phyloP scores from a whole-genome alignment of 768 basidiomycete species.

The Lactarius psammicola region DNA sequence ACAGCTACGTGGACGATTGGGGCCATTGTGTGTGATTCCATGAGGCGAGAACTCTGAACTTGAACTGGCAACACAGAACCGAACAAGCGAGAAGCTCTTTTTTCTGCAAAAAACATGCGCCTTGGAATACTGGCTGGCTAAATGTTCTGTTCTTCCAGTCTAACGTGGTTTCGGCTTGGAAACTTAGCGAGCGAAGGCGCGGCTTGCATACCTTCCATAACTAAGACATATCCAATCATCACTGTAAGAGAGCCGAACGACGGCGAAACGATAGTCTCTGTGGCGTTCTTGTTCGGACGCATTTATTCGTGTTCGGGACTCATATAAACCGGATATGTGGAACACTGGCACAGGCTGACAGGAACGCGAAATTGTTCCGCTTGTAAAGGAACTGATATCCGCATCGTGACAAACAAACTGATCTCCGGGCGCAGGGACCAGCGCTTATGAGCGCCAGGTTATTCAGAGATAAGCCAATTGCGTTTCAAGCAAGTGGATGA shows the following conservation, averaged over 20 bases:
- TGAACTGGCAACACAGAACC: slow-evolving; percentile 2
- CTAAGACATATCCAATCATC: not conserved
- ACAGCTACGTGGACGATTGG: slow-evolving; percentile 14
- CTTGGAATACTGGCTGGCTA: not conserved
- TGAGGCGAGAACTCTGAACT: not conserved
- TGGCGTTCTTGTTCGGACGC: not conserved
- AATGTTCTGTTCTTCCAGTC: not conserved
- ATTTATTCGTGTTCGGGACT: not conserved
- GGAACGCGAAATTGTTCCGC: not conserved
- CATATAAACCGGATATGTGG: not conserved
- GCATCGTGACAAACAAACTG: not conserved
- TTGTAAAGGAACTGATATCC: not conserved
- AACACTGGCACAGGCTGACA: not conserved
- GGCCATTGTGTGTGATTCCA: slow-evolving; percentile 2
- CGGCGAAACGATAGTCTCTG: not conserved
- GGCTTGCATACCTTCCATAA: not conserved
- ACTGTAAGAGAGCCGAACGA: not conserved
- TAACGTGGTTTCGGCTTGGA: not conserved
- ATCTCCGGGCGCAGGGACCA: not conserved
- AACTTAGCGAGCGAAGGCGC: not conserved
- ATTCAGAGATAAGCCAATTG: not conserved
- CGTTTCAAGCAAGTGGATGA: slow-evolving; percentile 3
- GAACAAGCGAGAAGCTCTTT: not conserved
- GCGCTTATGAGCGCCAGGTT: not conserved
- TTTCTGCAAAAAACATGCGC: not conserved